Base-by-base conservation (phyloP, 2,329 filamentous ascomycete genomes). In the Moelleriella libera region DNA sequence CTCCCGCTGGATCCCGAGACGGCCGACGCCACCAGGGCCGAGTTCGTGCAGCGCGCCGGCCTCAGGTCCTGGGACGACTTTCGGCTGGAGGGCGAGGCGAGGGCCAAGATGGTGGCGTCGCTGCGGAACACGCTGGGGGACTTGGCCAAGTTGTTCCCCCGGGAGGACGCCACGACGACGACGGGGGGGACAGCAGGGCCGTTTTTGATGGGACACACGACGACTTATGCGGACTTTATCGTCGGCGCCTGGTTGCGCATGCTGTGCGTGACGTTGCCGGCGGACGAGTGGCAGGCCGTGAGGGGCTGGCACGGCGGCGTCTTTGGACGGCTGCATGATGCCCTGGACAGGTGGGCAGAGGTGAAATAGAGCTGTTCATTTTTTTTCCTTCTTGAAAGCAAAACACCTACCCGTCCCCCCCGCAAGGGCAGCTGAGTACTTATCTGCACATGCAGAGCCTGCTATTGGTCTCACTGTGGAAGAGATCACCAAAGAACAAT, bases 201-300 rank as follows among this genome's bases (percentile, higher is more conserved):
- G 0, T 79, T 72, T 45, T 29, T 79, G 1, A 60, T 75, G 2
- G 75, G 74, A 0, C 44, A 51, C 1, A 55, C 52, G 55, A 63
- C 66, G 1, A 69, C 55, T 43, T 78, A 79, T 62, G 75, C 73
- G 1, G 77, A 80, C 54, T 54, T 78, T 1, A 75, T 79, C 34
- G 68, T 80, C 1, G 76, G 75, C 1, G 73, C 61, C 1, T 80
- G 76, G 76, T 48, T 80, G 56, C 62, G 65, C 5, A 72, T 76
- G 68, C 53, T 68, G 47, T 50, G 53, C 4, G 56, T 41, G 11
- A 64, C 61, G 30, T 54, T 78, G 47, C 68, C 67, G 0, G 46
- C 53, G 47, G 50, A 54, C 2, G 74, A 78, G 49, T 78, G 72
- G 73, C 54, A 69, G 50, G 59, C 66, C 47, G 50, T 74, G 9